phyloP scores from a whole-genome alignment of 164 flowering plant species.

The Stephania japonica region DNA sequence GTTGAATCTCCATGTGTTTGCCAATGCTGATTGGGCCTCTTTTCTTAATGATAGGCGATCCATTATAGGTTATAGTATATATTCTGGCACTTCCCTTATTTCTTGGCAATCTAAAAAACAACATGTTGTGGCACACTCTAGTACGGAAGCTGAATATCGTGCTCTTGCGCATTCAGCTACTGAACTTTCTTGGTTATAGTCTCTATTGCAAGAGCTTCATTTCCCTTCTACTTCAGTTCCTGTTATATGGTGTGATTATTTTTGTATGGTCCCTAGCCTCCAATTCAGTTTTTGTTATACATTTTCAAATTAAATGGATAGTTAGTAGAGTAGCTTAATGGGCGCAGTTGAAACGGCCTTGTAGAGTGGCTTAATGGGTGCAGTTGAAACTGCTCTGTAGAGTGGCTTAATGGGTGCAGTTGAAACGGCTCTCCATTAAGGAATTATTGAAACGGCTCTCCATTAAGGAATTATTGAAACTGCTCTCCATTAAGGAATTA shows the following conservation, averaged over 20 bases:
- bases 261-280: background rate
- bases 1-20: background rate
- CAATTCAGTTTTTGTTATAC: background rate
- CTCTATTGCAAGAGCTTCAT: background rate
- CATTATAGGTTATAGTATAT: background rate
- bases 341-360: no score
- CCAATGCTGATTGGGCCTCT: background rate
- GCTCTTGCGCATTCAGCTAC: background rate
- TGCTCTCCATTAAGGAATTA: no score
- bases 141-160: background rate
- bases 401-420: no score
- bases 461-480: no score
- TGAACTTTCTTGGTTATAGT: background rate
- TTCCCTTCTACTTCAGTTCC: background rate
- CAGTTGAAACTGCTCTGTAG: no score
- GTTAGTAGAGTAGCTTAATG: no score
- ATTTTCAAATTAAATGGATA: no score
- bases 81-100: background rate
- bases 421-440: no score
- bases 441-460: no score
- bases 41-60: background rate
- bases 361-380: no score
- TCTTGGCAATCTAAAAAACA: background rate
- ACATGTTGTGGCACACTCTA: background rate
- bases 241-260: background rate